Percentiles rank a stretch among this genome's conserved stretches.
Evolutionary conservation across 192 early-diverging fungal species (phyloP).

Genomic region (Allomyces macrogynus): DNA sequence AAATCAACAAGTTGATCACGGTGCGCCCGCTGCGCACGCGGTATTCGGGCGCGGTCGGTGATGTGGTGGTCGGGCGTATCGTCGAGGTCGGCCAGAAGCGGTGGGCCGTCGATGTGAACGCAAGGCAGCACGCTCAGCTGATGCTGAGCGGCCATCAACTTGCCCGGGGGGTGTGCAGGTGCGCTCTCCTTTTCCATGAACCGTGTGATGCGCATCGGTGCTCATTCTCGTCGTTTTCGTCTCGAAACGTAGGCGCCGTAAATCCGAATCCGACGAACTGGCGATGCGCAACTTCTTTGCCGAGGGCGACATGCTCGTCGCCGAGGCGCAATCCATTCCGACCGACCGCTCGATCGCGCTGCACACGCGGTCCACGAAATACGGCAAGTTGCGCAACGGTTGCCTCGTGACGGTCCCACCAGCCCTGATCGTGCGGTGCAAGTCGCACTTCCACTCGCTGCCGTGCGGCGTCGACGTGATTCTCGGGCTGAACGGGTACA

Average conservation of each 20-base stretch:
- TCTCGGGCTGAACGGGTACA: conserved; percentile 88
- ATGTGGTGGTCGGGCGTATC: conserved; percentile 88
- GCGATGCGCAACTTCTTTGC: conserved; percentile 88
- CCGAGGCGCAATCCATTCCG: conserved; percentile 71
- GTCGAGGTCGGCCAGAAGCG: conserved; percentile 73
- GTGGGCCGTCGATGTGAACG: conserved; percentile 87
- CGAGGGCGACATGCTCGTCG: conserved; percentile 85
- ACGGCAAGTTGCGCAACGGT: conserved; percentile 71
- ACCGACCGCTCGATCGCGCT: conserved; percentile 67
- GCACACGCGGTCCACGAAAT: conserved; percentile 76
- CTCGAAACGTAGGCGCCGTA: conserved; percentile 49
- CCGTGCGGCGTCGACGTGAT: conserved; percentile 82
- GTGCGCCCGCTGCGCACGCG: conserved; percentile 70
- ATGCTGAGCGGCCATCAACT: conserved; percentile 74
- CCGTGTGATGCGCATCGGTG: neutral
- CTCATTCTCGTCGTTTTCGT: neutral
- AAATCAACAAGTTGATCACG: conserved; percentile 88
- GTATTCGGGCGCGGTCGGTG: conserved; percentile 84
- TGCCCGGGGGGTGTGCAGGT: conserved; percentile 93
- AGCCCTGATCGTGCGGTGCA: conserved; percentile 68
- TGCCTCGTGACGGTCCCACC: conserved; percentile 72
- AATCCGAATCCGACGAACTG: conserved; percentile 87
- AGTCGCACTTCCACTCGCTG: conserved; percentile 85
- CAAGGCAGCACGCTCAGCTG: conserved; percentile 66
- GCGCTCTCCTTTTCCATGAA: neutral